Conservation (phyloP, 2,329 filamentous ascomycete genomes). For the Periconia digitata region DNA sequence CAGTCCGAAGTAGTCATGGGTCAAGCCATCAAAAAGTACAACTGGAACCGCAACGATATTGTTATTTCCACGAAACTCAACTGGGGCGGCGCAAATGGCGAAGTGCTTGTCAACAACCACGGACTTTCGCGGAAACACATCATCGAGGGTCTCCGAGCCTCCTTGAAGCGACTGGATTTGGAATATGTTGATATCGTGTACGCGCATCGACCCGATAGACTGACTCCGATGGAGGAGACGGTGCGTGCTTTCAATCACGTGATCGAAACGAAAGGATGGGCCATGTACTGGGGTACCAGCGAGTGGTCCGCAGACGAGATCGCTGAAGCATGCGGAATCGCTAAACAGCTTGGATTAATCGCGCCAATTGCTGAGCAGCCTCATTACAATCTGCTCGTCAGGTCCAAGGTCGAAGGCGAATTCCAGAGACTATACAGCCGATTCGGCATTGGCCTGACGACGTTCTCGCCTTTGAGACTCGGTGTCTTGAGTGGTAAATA, state of each 20-base stretch:
- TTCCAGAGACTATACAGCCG: slow-evolving; percentile 57
- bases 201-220: slow-evolving; percentile 68
- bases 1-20: slow-evolving; percentile 59
- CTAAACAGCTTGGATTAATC: slow-evolving; percentile 61
- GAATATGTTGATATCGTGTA: slow-evolving; percentile 70
- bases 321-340: slow-evolving; percentile 60
- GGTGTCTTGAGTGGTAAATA: slow-evolving; percentile 64
- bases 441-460: slow-evolving; percentile 58
- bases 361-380: slow-evolving; percentile 56
- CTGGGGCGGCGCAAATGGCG: slow-evolving; percentile 60
- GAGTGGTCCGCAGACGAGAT: slow-evolving; percentile 64
- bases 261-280: slow-evolving; percentile 66
- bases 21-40: slow-evolving; percentile 57
- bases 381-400: slow-evolving; percentile 61
- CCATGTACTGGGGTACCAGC: slow-evolving; percentile 66
- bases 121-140: slow-evolving; percentile 72
- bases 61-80: slow-evolving; percentile 56
- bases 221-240: slow-evolving; percentile 71
- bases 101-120: slow-evolving; percentile 61
- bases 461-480: slow-evolving; percentile 58
- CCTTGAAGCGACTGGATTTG: slow-evolving; percentile 60
- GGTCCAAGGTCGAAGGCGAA: slow-evolving; percentile 61
- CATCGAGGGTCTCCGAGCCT: slow-evolving; percentile 65
- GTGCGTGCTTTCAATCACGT: slow-evolving; percentile 73
- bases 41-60: slow-evolving; percentile 47